Evolutionary conservation across 2,329 filamentous ascomycete species (phyloP).

Genomic region (Cordyceps fumosorosea): DNA sequence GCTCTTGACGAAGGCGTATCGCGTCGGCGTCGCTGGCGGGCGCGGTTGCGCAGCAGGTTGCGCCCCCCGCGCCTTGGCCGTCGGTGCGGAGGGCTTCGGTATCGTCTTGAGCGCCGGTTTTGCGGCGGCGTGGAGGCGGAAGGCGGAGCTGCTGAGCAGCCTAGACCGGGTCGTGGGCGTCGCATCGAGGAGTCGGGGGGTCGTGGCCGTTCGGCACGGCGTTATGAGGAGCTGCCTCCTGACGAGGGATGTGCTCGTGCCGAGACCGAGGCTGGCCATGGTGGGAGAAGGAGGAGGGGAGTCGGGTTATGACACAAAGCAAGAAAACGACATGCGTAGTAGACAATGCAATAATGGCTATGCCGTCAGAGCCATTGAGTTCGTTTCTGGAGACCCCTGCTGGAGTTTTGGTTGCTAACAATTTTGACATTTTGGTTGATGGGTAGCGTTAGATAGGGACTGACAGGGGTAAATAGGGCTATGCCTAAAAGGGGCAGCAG

Average conservation of each 20-base stretch:
- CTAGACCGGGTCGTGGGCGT: neutral
- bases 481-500: neutral
- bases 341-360: neutral
- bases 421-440: slow-evolving; percentile 1
- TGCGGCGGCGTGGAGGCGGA: neutral
- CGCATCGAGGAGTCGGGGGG: neutral
- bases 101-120: neutral
- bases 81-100: neutral
- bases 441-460: slow-evolving; percentile 8
- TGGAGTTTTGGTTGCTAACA: slow-evolving; percentile 7
- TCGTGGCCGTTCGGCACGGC: slow-evolving; percentile 1
- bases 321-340: neutral
- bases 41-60: neutral
- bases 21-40: slow-evolving; percentile 19
- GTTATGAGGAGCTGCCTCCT: slow-evolving; percentile 3
- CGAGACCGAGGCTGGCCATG: slow-evolving; percentile 6
- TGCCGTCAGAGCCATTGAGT: neutral
- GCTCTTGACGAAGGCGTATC: slow-evolving; percentile 44
- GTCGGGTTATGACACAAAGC: neutral
- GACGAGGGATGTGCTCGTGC: neutral
- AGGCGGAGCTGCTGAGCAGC: neutral
- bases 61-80: neutral
- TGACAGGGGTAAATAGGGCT: slow-evolving; percentile 5
- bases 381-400: neutral
- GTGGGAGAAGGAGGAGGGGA: too few species aligned